Percentiles rank a stretch among this genome's conserved stretches.
Conservation (phyloP, 345 rosid species). For the Isatis tinctoria region DNA sequence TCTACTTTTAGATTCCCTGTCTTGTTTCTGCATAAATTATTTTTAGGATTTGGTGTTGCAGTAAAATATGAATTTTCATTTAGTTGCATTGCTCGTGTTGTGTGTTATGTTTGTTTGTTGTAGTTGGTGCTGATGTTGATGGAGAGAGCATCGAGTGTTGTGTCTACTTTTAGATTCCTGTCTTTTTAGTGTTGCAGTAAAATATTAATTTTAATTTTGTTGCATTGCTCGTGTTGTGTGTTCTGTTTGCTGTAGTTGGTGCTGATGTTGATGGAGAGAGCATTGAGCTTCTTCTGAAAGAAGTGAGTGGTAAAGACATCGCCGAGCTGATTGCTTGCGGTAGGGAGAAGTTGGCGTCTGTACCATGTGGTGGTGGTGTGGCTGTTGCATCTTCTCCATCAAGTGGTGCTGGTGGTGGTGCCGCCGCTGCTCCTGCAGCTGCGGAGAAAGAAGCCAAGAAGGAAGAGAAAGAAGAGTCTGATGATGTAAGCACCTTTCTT, state of each 20-base stretch:
- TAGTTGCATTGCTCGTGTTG: too few relatives aligned
- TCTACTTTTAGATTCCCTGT: too few relatives aligned
- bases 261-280: conserved; percentile 62
- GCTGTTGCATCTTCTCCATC: conserved; percentile 39
- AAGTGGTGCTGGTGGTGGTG: conserved; percentile 34
- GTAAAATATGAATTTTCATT: too few relatives aligned
- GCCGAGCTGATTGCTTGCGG: conserved; percentile 68
- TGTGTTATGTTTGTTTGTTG: too few relatives aligned
- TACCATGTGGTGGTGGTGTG: conserved; percentile 65
- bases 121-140: too few relatives aligned
- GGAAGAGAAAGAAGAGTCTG: conserved; percentile 79
- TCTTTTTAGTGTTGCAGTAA: not conserved
- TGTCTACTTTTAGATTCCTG: not conserved
- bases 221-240: not conserved
- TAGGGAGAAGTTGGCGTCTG: conserved; percentile 72
- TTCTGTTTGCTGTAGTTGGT: conserved; percentile 44
- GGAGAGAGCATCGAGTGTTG: too few relatives aligned
- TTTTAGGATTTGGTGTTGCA: too few relatives aligned
- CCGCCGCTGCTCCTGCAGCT: conserved; percentile 46
- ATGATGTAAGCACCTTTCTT: conserved; percentile 43
- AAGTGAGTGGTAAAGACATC: conserved; percentile 59
- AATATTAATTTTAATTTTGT: too few relatives aligned
- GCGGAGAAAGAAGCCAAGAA: conserved; percentile 66
- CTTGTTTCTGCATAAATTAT: too few relatives aligned
- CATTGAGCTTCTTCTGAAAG: conserved; percentile 49